Percentiles rank a stretch among this genome's conserved stretches.
phyloP scores from a whole-genome alignment of 1,284 basidiomycete genomes.

The Ganoderma boninense region DNA sequence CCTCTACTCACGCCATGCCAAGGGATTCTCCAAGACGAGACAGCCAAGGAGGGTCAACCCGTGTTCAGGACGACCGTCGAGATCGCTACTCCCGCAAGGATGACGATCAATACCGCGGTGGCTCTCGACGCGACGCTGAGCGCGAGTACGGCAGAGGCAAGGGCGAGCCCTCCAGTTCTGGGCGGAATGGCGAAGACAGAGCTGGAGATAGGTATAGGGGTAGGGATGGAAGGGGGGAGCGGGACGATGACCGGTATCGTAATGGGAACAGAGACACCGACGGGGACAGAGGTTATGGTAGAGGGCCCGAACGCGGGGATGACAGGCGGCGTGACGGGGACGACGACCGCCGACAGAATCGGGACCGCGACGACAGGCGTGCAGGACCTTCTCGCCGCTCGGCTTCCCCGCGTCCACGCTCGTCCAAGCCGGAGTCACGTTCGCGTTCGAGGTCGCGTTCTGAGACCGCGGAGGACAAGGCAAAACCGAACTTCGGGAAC shows the following conservation, averaged over 20 bases:
- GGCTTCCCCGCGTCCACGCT: slow-evolving; percentile 57
- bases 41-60: slow-evolving; percentile 13
- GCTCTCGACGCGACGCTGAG: slow-evolving; percentile 19
- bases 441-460: slow-evolving; percentile 44
- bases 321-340: slow-evolving; percentile 28
- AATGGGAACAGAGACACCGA: slow-evolving; percentile 24
- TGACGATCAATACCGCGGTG: slow-evolving; percentile 23
- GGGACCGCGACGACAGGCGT: slow-evolving; percentile 28
- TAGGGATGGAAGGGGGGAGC: slow-evolving; percentile 41
- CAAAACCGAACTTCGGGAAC: slow-evolving; percentile 87
- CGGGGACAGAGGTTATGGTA: slow-evolving; percentile 15
- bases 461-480: slow-evolving; percentile 56
- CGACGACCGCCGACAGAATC: slow-evolving; percentile 14
- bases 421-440: slow-evolving; percentile 48
- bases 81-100: slow-evolving; percentile 23
- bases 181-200: slow-evolving; percentile 25
- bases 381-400: slow-evolving; percentile 59
- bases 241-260: slow-evolving; percentile 37
- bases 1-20: slow-evolving; percentile 16
- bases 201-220: slow-evolving; percentile 9
- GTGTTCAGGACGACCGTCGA: slow-evolving; percentile 23
- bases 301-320: slow-evolving; percentile 22
- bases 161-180: neutral
- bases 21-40: slow-evolving; percentile 19
- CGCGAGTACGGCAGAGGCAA: slow-evolving; percentile 22